Base-by-base conservation (phyloP, 192 early-diverging fungal genomes). In the Mortierella hygrophila region DNA sequence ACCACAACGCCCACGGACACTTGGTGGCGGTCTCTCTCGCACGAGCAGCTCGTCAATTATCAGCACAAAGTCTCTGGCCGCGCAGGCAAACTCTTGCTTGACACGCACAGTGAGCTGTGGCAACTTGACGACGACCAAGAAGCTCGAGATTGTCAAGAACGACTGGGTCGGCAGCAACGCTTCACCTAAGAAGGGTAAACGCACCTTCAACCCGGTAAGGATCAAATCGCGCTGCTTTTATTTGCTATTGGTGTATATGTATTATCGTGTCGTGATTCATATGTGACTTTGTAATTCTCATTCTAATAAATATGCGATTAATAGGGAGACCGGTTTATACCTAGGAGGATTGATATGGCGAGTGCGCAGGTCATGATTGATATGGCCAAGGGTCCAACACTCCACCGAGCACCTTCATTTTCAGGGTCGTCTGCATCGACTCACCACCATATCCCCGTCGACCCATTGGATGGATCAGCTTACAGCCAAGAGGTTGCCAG, bases 321-420 rank as follows among this genome's bases (percentile, higher is more conserved):
- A 65, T 87, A 94, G 89, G 93, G 94, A 82, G 97, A 98, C 82
- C 92, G 97, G 29, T 98, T 97, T 88, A 97, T 98, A 77, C 97
- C 97, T 2, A 96, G 91, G 77, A 93, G 96, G 69, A 89, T 85
- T 23, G 91, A 83, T 95, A 96, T 86, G 95, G 95, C 76, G 81
- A 93, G 54, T 74, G 91, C 40, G 76, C 89, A 71, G n/a, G 82
- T 68, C 37, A 84, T 72, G 40, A 76, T 75, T 72, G 84, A 77
- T 55, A 38, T 57, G 70, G 76, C 41, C 46, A 89, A 74, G 38
- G 38, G 90, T 88, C 74, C 87, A 57, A 15, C 83, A 92, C 38
- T 65, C 23, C 60, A 65, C 29, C 7, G 60, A 32, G 4, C 60
- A 15, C 74, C 78, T 21, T 75, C 80, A 1, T 75, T 75, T 18